Conservation (phyloP, 2,329 filamentous ascomycete genomes). For the Diaporthe sp. region DNA sequence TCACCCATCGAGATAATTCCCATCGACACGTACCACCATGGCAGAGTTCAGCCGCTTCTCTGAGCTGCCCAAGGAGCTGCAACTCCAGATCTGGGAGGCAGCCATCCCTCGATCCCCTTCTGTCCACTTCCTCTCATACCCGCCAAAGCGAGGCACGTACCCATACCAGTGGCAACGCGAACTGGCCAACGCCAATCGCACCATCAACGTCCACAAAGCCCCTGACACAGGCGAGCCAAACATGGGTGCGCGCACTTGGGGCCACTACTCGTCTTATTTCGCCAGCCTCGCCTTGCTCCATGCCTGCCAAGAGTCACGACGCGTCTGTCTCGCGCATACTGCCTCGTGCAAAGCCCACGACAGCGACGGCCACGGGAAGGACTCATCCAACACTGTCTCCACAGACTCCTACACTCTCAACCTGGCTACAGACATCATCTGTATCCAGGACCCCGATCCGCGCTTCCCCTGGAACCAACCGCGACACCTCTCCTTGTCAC, state of each 20-base stretch:
- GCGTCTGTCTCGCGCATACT: background rate
- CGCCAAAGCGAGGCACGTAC: too few species aligned
- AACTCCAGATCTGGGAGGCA: conserved; percentile 14
- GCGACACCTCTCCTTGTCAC: background rate
- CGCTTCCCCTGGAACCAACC: background rate
- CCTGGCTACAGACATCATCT: background rate
- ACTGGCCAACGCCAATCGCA: background rate
- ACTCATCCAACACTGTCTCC: background rate
- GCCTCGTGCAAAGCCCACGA: background rate
- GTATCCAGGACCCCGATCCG: background rate
- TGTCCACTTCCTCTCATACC: background rate
- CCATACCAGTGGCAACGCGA: background rate
- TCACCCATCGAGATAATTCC: background rate
- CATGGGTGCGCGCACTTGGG: background rate
- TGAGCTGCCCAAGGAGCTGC: conserved; percentile 8
- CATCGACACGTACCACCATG: background rate
- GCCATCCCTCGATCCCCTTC: background rate
- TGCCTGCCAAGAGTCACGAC: background rate
- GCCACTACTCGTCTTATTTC: background rate
- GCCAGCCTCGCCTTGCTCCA: background rate
- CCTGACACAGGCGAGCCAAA: background rate
- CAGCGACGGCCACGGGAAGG: background rate
- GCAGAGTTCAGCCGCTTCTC: background rate
- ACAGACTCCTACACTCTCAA: background rate
- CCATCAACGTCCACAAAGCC: background rate